These are phyloP conservation scores for Senna siamea DNA, from an alignment of 306 rosid species.

Conservation along the genomic window DNA sequence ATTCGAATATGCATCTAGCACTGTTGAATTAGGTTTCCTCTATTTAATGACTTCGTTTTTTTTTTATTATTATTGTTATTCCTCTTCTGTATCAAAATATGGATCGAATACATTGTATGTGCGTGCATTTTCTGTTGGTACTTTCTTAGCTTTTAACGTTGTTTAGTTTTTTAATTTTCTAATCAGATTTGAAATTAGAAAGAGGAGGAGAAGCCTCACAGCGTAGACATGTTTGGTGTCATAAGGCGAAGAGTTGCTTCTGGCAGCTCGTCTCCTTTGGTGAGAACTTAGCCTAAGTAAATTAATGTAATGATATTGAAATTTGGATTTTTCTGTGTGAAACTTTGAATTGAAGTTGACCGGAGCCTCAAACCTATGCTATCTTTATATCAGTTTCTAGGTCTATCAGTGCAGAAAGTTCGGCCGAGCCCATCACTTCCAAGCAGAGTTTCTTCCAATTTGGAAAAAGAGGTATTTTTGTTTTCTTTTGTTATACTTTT, in stretches of 20 bases:
- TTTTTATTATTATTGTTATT: not conserved
- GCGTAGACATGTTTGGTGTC: constrained; percentile 57
- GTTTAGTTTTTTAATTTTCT: constrained; percentile 19
- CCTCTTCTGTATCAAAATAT: not conserved
- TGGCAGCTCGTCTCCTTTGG: constrained; percentile 60
- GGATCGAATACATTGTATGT: not conserved
- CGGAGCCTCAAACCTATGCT: constrained; percentile 5
- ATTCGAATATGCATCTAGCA: constrained; percentile 30
- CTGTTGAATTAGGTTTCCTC: not conserved
- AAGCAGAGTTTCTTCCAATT: constrained; percentile 51
- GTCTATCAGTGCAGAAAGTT: constrained; percentile 47
- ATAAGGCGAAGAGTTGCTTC: constrained; percentile 75
- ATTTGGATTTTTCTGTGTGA: constrained; percentile 7
- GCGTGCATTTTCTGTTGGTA: constrained; percentile 2
- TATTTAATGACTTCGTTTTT: not conserved
- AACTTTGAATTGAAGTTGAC: constrained; percentile 13
- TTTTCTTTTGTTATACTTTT: not conserved
- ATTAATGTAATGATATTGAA: not conserved
- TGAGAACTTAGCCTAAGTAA: constrained; percentile 21
- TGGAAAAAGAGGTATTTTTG: constrained; percentile 57
- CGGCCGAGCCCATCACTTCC: constrained; percentile 43
- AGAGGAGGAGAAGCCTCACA: not conserved
- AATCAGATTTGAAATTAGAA: constrained; percentile 39
- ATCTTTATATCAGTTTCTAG: constrained; percentile 46
- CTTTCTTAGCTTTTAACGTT: constrained; percentile 5